Percentiles rank a stretch among this genome's conserved stretches.
phyloP scores from a whole-genome alignment of 805 yeast species.

The Saccharomycopsis selenospora region DNA sequence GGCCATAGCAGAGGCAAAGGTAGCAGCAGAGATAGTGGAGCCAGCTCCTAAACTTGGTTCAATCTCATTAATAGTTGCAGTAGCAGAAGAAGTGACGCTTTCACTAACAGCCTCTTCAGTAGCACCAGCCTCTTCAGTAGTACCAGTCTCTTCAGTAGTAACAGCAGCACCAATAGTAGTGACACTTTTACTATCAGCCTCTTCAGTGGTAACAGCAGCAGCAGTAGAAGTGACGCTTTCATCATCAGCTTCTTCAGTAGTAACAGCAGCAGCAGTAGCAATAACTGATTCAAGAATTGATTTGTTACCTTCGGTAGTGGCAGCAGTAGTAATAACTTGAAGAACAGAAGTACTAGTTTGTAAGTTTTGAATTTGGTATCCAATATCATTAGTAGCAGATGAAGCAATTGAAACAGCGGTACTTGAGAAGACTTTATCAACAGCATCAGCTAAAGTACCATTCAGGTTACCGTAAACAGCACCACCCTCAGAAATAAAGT shows the following conservation, averaged over 20 bases:
- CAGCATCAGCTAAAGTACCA: slow-evolving; percentile 7
- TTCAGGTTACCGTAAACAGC: slow-evolving; percentile 14
- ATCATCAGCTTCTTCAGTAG: neutral
- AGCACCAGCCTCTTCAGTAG: slow-evolving; percentile 14
- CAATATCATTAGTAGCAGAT: slow-evolving; percentile 5
- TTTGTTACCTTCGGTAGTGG: slow-evolving; percentile 11
- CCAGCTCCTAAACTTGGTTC: slow-evolving; percentile 18
- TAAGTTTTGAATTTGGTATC: slow-evolving; percentile 11
- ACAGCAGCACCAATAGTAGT: slow-evolving; percentile 15
- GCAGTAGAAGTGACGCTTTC: slow-evolving; percentile 11
- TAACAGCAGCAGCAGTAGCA: slow-evolving; percentile 15
- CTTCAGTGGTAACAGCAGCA: slow-evolving; percentile 13
- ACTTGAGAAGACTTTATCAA: neutral
- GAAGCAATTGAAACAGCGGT: neutral
- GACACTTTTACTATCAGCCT: slow-evolving; percentile 3
- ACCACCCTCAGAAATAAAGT: slow-evolving; percentile 12
- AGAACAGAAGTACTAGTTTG: slow-evolving; percentile 19
- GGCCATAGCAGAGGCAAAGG: slow-evolving; percentile 7
- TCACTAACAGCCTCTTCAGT: neutral
- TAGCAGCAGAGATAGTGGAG: slow-evolving; percentile 20
- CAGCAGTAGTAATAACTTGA: slow-evolving; percentile 18
- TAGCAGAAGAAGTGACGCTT: neutral
- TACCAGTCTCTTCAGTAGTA: neutral
- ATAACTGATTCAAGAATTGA: slow-evolving; percentile 7
- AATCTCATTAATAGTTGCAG: neutral